phyloP scores from a whole-genome alignment of 257 asterid species.

The Jaltomata sinuosa region DNA sequence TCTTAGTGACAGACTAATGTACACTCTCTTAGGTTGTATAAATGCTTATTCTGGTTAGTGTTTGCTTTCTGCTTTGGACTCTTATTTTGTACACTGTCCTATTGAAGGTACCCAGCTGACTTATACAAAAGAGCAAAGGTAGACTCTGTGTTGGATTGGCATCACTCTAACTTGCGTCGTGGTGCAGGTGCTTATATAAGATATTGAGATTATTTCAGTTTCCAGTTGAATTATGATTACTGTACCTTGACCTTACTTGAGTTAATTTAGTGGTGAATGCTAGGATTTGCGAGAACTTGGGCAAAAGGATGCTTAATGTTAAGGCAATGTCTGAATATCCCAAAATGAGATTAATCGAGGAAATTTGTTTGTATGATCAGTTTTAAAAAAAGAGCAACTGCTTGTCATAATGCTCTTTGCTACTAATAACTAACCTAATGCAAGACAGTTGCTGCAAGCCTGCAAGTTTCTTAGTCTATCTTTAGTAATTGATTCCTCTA shows the following conservation, averaged over 20 bases:
- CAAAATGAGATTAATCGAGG: not conserved
- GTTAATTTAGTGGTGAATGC: not conserved
- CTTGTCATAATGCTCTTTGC: not conserved
- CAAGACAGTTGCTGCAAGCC: not conserved
- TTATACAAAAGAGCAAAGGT: conserved; percentile 63
- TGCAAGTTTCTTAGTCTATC: not conserved
- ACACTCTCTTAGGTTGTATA: not conserved
- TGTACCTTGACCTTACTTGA: not conserved
- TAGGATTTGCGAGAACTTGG: not conserved
- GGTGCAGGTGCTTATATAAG: conserved; percentile 59
- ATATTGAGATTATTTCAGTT: not conserved
- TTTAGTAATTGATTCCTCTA: not conserved
- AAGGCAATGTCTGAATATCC: not conserved
- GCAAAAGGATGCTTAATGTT: not conserved
- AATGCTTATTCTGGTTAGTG: not conserved
- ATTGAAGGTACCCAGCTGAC: conserved; percentile 84
- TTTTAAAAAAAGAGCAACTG: not conserved
- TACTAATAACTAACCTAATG: not conserved
- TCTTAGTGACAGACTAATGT: not conserved
- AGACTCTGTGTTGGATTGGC: conserved; percentile 91
- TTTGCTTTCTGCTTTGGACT: not conserved
- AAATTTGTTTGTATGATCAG: not conserved
- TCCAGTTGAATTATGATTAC: not conserved
- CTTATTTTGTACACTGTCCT: not conserved
- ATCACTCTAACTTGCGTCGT: conserved; percentile 69